These are phyloP conservation scores for Cephalotrichum gorgonifer DNA, from an alignment of 2,329 filamentous ascomycete genomes.

Conservation along the genomic window DNA sequence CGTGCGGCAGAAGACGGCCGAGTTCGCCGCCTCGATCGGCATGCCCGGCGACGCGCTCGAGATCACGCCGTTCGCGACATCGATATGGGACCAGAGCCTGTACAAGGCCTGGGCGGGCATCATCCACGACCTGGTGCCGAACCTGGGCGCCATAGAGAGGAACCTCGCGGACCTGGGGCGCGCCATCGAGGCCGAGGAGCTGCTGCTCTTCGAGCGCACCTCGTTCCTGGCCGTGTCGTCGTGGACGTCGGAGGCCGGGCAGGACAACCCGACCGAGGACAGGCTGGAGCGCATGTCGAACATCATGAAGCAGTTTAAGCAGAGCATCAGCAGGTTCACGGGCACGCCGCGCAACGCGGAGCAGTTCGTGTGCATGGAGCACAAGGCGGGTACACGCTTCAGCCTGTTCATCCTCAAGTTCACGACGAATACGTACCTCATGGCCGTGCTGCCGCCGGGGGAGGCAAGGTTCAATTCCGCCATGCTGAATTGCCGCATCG, in stretches of 20 bases:
- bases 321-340: constrained; percentile 65
- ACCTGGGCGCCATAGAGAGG: constrained; percentile 76
- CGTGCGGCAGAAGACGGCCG: constrained; percentile 62
- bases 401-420: constrained; percentile 93
- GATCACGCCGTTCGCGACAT: constrained; percentile 84
- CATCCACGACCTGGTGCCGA: constrained; percentile 95
- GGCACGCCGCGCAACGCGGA: constrained; percentile 72
- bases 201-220: constrained; percentile 88
- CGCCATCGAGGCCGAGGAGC: constrained; percentile 84
- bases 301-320: constrained; percentile 98
- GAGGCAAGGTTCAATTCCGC: constrained; percentile 88
- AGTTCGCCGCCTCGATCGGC: constrained; percentile 21
- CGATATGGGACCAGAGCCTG: constrained; percentile 96
- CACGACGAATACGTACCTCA: constrained; percentile 95
- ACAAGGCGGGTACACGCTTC: constrained; percentile 68
- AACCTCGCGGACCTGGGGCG: constrained; percentile 75
- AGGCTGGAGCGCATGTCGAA: constrained; percentile 90
- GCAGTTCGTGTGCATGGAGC: constrained; percentile 71
- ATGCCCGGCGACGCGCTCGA: constrained; percentile 8
- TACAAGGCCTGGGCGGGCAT: constrained; percentile 99
- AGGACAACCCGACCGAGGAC: constrained; percentile 78
- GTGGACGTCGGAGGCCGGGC: constrained; percentile 67
- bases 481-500: constrained; percentile 81
- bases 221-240: constrained; percentile 95
- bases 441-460: constrained; percentile 81